These are phyloP conservation scores for Ilex aquifolium DNA, from an alignment of 257 asterid species.

Conservation along the genomic window DNA sequence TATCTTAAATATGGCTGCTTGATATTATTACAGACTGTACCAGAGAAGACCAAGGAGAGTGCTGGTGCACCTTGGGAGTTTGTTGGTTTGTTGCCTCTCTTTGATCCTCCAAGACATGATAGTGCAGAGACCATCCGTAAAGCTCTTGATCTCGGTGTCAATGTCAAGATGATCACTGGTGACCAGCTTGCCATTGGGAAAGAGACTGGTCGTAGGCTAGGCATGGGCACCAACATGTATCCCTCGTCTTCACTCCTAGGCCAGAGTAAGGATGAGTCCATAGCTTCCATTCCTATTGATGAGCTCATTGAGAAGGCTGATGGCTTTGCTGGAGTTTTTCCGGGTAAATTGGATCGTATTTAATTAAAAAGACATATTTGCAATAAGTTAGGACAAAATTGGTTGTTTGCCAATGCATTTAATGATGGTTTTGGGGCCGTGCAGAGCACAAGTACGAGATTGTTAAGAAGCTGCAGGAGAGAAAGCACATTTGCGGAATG, in stretches of 20 bases:
- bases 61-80: constrained; percentile 57
- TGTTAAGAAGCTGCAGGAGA: constrained; percentile 68
- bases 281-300: constrained; percentile 52
- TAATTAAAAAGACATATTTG: background rate
- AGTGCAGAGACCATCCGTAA: constrained; percentile 66
- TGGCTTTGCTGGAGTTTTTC: constrained; percentile 88
- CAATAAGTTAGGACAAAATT: no score
- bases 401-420: no score
- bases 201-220: constrained; percentile 78
- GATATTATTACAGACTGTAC: constrained; percentile 25
- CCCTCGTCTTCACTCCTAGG: constrained; percentile 81
- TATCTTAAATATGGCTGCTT: background rate
- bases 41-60: constrained; percentile 42
- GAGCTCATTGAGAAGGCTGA: constrained; percentile 77
- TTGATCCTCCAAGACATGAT: constrained; percentile 73
- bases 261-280: constrained; percentile 46
- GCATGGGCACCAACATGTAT: constrained; percentile 89
- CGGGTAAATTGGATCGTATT: constrained; percentile 31
- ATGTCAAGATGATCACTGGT: constrained; percentile 73
- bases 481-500: constrained; percentile 83
- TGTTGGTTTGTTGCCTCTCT: constrained; percentile 56
- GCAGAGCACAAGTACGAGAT: constrained; percentile 84
- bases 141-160: constrained; percentile 62
- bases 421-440: background rate
- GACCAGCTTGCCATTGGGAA: constrained; percentile 83